These are phyloP conservation scores for Paracoccidioides lutzii DNA, from an alignment of 2,329 filamentous ascomycete species.

Conservation along the genomic window DNA sequence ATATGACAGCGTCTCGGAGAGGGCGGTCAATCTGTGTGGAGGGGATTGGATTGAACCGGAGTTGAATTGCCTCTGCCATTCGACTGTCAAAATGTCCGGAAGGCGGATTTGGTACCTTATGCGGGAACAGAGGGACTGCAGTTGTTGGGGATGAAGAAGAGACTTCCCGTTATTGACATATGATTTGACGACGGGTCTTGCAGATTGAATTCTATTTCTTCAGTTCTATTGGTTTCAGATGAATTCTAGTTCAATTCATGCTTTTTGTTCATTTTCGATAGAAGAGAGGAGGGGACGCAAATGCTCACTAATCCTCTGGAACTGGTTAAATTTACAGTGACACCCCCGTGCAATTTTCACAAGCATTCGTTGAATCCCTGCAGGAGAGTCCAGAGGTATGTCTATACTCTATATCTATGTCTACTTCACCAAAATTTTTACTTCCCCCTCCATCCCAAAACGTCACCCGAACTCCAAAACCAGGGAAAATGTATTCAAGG, in stretches of 20 bases:
- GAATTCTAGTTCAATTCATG: background rate
- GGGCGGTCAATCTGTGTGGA: too few species aligned
- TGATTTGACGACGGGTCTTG: background rate
- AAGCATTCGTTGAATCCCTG: conserved; percentile 67
- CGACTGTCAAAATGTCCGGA: background rate
- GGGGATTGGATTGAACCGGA: background rate
- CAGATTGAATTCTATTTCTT: background rate
- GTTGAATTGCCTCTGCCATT: background rate
- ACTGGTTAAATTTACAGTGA: conserved; percentile 35
- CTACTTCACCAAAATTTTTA: conserved; percentile 3
- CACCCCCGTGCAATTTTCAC: conserved; percentile 58
- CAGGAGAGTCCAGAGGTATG: conserved; percentile 76
- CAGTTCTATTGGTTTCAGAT: too few species aligned
- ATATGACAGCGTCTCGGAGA: background rate
- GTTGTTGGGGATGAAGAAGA: background rate
- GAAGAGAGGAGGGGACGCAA: conserved; percentile 4
- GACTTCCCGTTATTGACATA: background rate
- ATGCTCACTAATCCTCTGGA: conserved; percentile 13
- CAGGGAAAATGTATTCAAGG: background rate
- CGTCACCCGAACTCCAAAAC: background rate
- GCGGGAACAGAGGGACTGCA: background rate
- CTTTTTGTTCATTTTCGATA: background rate
- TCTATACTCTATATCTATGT: conserved; percentile 1
- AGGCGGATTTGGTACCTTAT: background rate
- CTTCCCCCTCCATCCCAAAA: background rate